These are phyloP conservation scores for Oemleria cerasiformis DNA, from an alignment of 306 rosid species.

Conservation along the genomic window DNA sequence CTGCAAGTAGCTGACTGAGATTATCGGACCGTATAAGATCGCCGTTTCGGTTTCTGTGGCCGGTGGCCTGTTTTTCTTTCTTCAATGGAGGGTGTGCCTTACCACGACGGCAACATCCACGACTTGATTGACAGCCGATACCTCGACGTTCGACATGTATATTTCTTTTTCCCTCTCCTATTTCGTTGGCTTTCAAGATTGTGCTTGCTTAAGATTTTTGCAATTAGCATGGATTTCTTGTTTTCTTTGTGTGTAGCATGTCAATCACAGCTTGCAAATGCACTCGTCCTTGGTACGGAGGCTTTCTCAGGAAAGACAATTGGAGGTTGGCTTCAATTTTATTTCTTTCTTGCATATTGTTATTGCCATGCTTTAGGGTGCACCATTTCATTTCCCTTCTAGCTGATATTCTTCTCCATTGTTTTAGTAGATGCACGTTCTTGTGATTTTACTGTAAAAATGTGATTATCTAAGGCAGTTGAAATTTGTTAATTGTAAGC, in stretches of 20 bases:
- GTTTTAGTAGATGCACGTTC: not conserved
- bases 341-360: not conserved
- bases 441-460: not conserved
- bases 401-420: not conserved
- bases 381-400: not conserved
- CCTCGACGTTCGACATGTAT: conserved; percentile 54
- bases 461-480: conserved; percentile 7
- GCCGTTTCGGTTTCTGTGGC: conserved; percentile 1
- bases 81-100: conserved; percentile 68
- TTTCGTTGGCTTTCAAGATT: not conserved
- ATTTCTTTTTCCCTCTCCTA: not conserved
- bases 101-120: conserved; percentile 69
- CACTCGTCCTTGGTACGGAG: conserved; percentile 87
- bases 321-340: conserved; percentile 61
- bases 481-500: not conserved
- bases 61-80: conserved; percentile 3
- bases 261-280: conserved; percentile 59
- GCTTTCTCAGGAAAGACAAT: conserved; percentile 72
- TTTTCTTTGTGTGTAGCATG: conserved; percentile 38
- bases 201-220: not conserved
- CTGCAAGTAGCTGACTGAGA: conserved; percentile 28
- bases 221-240: not conserved
- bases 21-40: conserved; percentile 21
- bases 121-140: conserved; percentile 47
- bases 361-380: not conserved